Evolutionary conservation across 2,329 filamentous ascomycete species (phyloP), one percentile per base, ranked within the genome.

Genomic region (Colletotrichum tropicicola): DNA sequence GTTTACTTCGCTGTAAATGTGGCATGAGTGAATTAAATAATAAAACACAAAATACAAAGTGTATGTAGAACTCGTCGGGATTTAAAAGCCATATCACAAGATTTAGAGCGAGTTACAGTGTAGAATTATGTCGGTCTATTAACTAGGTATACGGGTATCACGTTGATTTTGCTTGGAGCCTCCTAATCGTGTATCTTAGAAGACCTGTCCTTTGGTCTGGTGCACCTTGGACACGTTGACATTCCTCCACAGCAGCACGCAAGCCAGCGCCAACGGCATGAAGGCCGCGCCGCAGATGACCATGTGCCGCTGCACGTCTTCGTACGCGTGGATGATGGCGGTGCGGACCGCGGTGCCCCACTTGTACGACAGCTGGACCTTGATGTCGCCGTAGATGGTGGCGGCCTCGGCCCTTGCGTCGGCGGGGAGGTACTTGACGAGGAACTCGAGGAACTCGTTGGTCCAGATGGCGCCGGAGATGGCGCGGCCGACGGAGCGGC

Each of bases 281-380:
- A 58, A 58, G 6, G 60, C 60, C 2, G 55, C 55, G 30, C 59
- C 54, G 23, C 75, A 75, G 52, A 75, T 73, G 25, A 79, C 71
- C 77, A 79, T 79, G 32, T 74, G 68, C 5, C 73, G 75, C 74
- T 86, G 83, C 3, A 80, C 76, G 17, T 81, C 79, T 1, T 77
- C 82, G 60, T 86, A 87, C 0, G 83, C 81, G 45, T 75, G 61
- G 21, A 81, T 76, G 51, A 85, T 83, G 1, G 76, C 84, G 15
- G 74, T 60, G 8, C 84, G 73, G n/a, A 74, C 78, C 0, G 76
- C 71, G 4, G 71, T 80, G 4, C 80, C 78, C 25, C 80, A 70
- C 0, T 77, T 69, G 65, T 83, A 85, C 5, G 68, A 65, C 5
- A 79, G 69, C 68, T 82, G 80, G 1, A 66, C 70, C 1, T 61